A percentile compares a stretch with the other conserved stretches of the same genome.
Conservation (phyloP, 805 yeast species). For the Kodamaea kakaduensis region DNA sequence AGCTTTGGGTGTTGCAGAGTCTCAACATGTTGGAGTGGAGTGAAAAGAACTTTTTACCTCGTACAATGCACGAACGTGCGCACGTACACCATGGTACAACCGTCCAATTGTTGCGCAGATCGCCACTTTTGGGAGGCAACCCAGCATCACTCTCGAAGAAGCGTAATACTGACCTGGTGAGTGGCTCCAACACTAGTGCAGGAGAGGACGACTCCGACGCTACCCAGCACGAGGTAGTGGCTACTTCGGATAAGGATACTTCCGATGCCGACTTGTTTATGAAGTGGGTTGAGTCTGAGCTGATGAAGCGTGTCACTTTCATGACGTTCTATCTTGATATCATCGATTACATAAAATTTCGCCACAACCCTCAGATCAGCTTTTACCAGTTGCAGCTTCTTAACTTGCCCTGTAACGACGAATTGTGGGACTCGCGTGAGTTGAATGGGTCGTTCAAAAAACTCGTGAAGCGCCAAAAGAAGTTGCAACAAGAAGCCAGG, state of each 20-base stretch:
- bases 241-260: slow-evolving; percentile 14
- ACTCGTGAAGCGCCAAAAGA: slow-evolving; percentile 34
- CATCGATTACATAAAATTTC: slow-evolving; percentile 71
- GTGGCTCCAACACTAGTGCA: slow-evolving; percentile 27
- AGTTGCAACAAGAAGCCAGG: slow-evolving; percentile 15
- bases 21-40: slow-evolving; percentile 70
- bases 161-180: slow-evolving; percentile 16
- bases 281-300: slow-evolving; percentile 78
- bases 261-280: slow-evolving; percentile 40
- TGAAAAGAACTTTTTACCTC: slow-evolving; percentile 67
- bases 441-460: slow-evolving; percentile 37
- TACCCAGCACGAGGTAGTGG: slow-evolving; percentile 11
- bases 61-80: slow-evolving; percentile 75
- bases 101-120: slow-evolving; percentile 69
- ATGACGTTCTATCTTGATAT: slow-evolving; percentile 82
- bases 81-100: slow-evolving; percentile 87
- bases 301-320: slow-evolving; percentile 70
- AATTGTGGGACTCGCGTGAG: slow-evolving; percentile 38
- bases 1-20: slow-evolving; percentile 72
- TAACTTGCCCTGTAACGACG: slow-evolving; percentile 40
- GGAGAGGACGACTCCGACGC: slow-evolving; percentile 33
- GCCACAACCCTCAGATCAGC: slow-evolving; percentile 54
- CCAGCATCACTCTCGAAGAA: slow-evolving; percentile 38
- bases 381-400: slow-evolving; percentile 38
- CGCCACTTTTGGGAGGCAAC: slow-evolving; percentile 72